These are phyloP conservation scores for Neofusicoccum umdonicola DNA, from an alignment of 2,329 filamentous ascomycete species.

Conservation along the genomic window DNA sequence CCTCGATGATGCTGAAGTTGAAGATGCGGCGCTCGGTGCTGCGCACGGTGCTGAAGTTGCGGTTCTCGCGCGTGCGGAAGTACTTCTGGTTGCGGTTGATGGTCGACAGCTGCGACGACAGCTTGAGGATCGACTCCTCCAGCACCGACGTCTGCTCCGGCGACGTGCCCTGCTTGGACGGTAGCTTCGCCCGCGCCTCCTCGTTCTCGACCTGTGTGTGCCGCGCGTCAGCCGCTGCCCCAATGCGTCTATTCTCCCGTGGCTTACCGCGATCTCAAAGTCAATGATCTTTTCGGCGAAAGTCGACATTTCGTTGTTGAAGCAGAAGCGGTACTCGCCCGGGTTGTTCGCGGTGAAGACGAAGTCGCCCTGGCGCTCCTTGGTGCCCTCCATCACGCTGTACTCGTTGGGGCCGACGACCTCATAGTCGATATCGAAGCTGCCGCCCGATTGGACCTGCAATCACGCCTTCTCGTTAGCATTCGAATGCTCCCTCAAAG, in stretches of 20 bases:
- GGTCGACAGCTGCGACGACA: constrained; percentile 88
- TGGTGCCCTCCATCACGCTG: constrained; percentile 78
- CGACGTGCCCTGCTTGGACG: constrained; percentile 81
- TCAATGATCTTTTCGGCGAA: constrained; percentile 97
- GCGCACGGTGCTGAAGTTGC: constrained; percentile 96
- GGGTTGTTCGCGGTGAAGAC: constrained; percentile 88
- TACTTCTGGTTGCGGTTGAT: constrained; percentile 98
- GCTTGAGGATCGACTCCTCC: constrained; percentile 93
- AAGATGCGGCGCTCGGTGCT: constrained; percentile 95
- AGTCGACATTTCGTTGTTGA: constrained; percentile 97
- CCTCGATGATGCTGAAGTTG: constrained; percentile 95
- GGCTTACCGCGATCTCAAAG: constrained; percentile 87
- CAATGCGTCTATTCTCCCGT: not conserved
- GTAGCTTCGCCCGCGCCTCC: constrained; percentile 68
- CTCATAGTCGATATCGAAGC: constrained; percentile 93
- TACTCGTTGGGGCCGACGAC: constrained; percentile 80
- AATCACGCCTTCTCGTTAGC: not conserved
- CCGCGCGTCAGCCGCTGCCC: not conserved
- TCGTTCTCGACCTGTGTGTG: constrained; percentile 80
- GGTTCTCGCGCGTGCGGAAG: constrained; percentile 97
- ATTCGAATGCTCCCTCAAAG: not conserved
- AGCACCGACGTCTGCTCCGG: constrained; percentile 85
- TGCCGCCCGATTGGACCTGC: constrained; percentile 95
- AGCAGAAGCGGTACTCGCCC: constrained; percentile 96
- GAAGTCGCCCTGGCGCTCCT: constrained; percentile 94